Evolutionary conservation across 345 rosid species (phyloP).

Genomic region (Hypericum androsaemum): DNA sequence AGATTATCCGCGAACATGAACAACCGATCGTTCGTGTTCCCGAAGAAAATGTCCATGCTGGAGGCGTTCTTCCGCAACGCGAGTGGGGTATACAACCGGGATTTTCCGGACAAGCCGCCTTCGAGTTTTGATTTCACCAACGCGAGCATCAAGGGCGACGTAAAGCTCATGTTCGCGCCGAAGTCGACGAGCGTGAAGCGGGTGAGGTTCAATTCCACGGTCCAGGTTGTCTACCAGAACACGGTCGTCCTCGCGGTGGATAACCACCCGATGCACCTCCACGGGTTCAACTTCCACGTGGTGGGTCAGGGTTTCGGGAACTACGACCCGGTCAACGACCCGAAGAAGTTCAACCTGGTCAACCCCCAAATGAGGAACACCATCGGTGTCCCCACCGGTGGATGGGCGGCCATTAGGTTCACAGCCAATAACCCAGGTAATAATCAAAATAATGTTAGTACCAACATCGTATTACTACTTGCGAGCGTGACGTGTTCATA

Average conservation of each 20-base stretch:
- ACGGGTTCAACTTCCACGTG: slow-evolving; percentile 71
- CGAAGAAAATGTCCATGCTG: slow-evolving; percentile 42
- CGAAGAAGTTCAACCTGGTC: slow-evolving; percentile 41
- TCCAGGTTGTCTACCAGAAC: slow-evolving; percentile 70
- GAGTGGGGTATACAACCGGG: slow-evolving; percentile 45
- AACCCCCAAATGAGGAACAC: slow-evolving; percentile 73
- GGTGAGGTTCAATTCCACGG: slow-evolving; percentile 59
- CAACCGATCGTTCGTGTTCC: slow-evolving; percentile 52
- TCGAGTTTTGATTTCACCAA: slow-evolving; percentile 57
- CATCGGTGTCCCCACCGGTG: slow-evolving; percentile 68
- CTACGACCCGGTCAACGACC: slow-evolving; percentile 35
- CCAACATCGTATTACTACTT: too few species aligned
- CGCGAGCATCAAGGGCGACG: slow-evolving; percentile 13
- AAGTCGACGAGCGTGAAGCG: slow-evolving; percentile 54
- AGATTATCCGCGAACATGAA: slow-evolving; percentile 64
- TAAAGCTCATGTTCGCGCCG: slow-evolving; percentile 27
- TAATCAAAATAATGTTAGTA: not conserved
- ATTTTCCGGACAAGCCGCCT: slow-evolving; percentile 62
- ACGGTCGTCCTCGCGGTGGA: slow-evolving; percentile 48
- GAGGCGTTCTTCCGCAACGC: slow-evolving; percentile 49
- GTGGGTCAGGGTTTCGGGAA: slow-evolving; percentile 91
- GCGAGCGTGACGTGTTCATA: too few species aligned
- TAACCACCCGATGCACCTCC: slow-evolving; percentile 85
- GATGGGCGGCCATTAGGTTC: slow-evolving; percentile 82
- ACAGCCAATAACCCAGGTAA: slow-evolving; percentile 78